Conservation (phyloP, 108 stramenopile genomes). For the Nitzschia palea region DNA sequence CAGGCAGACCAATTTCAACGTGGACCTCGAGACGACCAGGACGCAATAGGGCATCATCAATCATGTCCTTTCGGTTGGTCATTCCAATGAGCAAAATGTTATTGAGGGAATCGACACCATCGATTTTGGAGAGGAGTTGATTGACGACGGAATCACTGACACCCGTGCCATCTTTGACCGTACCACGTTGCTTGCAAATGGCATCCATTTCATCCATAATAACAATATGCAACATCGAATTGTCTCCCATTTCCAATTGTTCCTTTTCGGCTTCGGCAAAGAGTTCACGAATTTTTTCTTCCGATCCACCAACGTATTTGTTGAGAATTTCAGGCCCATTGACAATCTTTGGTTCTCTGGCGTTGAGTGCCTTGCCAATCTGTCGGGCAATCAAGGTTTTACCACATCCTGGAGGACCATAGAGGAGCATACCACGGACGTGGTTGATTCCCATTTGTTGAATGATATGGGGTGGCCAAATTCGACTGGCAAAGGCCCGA, state of each 20-base stretch:
- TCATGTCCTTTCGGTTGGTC: conserved; percentile 99
- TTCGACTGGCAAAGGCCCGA: conserved; percentile 95
- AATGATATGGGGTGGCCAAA: conserved; percentile 94
- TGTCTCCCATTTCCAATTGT: conserved; percentile 92
- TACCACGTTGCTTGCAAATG: conserved; percentile 95
- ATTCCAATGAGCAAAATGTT: conserved; percentile 99
- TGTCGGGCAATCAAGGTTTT: conserved; percentile 98
- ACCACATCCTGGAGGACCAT: conserved; percentile 95
- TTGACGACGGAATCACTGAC: conserved; percentile 99
- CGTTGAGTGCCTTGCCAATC: conserved; percentile 97
- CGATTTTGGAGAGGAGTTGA: conserved; percentile 98
- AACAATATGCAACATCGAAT: conserved; percentile 95
- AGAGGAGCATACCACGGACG: conserved; percentile 98
- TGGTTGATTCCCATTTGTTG: conserved; percentile 98
- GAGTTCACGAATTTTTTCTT: conserved; percentile 96
- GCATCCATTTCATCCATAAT: conserved; percentile 99
- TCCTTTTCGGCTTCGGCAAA: conserved; percentile 95
- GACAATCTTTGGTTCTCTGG: conserved; percentile 97
- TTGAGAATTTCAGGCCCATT: conserved; percentile 98
- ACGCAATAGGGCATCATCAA: conserved; percentile 97
- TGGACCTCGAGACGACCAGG: conserved; percentile 98
- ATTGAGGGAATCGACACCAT: conserved; percentile 98
- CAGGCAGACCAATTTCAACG: conserved; percentile 98
- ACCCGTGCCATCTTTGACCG: conserved; percentile 90
- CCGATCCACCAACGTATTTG: conserved; percentile 96